These are phyloP conservation scores for Yamadazyma songkhlaensis DNA, from an alignment of 1,139 yeast species.

Conservation along the genomic window DNA sequence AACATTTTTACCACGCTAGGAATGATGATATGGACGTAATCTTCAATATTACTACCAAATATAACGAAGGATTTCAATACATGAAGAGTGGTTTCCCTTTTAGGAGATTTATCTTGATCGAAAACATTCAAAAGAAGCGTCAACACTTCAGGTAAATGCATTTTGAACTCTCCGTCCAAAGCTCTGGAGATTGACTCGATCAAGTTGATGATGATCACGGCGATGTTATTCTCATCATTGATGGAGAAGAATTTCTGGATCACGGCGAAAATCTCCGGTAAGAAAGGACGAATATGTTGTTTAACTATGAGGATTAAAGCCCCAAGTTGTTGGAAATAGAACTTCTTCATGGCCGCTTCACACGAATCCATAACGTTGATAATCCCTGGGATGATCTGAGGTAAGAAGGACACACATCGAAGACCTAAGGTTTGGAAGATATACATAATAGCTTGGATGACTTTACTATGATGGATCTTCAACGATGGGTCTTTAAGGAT, in stretches of 20 bases:
- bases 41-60: slow-evolving; percentile 86
- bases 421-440: slow-evolving; percentile 87
- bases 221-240: slow-evolving; percentile 57
- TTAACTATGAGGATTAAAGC: slow-evolving; percentile 79
- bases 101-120: slow-evolving; percentile 70
- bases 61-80: slow-evolving; percentile 86
- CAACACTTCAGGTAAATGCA: slow-evolving; percentile 73
- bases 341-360: slow-evolving; percentile 78
- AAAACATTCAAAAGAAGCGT: slow-evolving; percentile 74
- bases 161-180: slow-evolving; percentile 87
- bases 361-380: slow-evolving; percentile 82
- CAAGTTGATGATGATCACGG: slow-evolving; percentile 74
- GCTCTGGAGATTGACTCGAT: slow-evolving; percentile 85
- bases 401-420: slow-evolving; percentile 82
- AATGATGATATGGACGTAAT: slow-evolving; percentile 78
- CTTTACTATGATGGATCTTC: slow-evolving; percentile 83
- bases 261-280: slow-evolving; percentile 72
- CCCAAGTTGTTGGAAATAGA: slow-evolving; percentile 86
- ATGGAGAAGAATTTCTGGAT: slow-evolving; percentile 67
- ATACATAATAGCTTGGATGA: slow-evolving; percentile 78
- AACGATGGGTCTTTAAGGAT: slow-evolving; percentile 82
- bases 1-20: slow-evolving; percentile 83
- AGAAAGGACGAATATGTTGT: slow-evolving; percentile 83
- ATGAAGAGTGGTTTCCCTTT: slow-evolving; percentile 64
- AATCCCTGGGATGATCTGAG: slow-evolving; percentile 86